Conservation (phyloP, 768 basidiomycete genomes). For the Termitomyces sp. region DNA sequence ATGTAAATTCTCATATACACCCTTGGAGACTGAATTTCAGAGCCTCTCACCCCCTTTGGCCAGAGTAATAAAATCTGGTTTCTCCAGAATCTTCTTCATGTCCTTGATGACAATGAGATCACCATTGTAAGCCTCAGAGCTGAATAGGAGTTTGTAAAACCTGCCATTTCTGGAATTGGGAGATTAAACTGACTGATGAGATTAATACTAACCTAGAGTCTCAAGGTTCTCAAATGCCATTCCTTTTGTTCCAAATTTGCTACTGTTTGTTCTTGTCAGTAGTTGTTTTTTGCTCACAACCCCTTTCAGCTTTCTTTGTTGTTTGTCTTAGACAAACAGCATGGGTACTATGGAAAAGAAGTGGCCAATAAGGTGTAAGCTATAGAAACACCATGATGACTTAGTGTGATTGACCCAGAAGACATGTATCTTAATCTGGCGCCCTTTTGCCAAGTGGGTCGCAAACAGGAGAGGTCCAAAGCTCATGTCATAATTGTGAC, state of each 20-base stretch:
- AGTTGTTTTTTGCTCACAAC: not conserved
- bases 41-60: conserved; percentile 21
- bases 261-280: not conserved
- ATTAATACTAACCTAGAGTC: not conserved
- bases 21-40: conserved; percentile 13
- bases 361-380: not conserved
- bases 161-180: not conserved
- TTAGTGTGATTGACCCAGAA: not conserved
- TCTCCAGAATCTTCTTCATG: conserved; percentile 21
- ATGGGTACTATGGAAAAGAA: not conserved
- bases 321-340: not conserved
- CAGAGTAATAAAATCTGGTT: conserved; percentile 21
- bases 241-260: not conserved
- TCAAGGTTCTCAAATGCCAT: not conserved
- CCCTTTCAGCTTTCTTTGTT: not conserved
- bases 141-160: not conserved
- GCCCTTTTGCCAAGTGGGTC: not conserved
- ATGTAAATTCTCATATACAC: not conserved
- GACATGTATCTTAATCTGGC: not conserved
- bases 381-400: not conserved
- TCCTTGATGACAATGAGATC: conserved; percentile 23
- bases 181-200: not conserved
- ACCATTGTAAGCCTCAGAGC: conserved; percentile 9
- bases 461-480: not conserved
- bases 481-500: not conserved